Evolutionary conservation across 2,329 filamentous ascomycete genomes (phyloP).

Genomic region (Pestalotiopsis sp.): DNA sequence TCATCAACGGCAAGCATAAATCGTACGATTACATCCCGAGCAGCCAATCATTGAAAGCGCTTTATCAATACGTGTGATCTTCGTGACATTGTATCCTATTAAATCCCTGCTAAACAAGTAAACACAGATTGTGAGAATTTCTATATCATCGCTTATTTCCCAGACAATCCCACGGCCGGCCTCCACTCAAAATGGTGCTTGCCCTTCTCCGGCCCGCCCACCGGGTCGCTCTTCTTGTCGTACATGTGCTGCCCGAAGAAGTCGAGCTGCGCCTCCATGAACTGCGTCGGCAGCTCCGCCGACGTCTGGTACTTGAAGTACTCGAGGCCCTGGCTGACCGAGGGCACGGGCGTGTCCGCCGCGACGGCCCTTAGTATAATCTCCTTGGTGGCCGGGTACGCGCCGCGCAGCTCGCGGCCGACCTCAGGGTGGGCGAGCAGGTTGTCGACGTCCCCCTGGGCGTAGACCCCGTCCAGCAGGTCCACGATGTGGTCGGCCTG

Average conservation of each 20-base stretch:
- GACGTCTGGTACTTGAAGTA: conserved; percentile 66
- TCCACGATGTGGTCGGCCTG: conserved; percentile 66
- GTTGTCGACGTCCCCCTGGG: conserved; percentile 42
- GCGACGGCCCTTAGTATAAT: conserved; percentile 56
- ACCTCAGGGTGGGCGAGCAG: conserved; percentile 46
- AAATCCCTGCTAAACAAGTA: no score
- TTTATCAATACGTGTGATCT: not conserved
- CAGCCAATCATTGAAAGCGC: no score
- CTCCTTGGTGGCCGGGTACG: conserved; percentile 53
- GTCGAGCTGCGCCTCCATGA: conserved; percentile 72
- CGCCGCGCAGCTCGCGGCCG: conserved; percentile 52
- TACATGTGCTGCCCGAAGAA: conserved; percentile 71
- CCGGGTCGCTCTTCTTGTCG: conserved; percentile 56
- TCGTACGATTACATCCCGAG: no score
- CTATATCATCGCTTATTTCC: not conserved
- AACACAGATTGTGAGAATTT: not conserved
- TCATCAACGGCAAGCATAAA: no score
- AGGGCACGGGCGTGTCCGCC: conserved; percentile 61
- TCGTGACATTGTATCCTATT: not conserved
- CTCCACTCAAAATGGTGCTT: conserved; percentile 67
- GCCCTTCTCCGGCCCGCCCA: conserved; percentile 54
- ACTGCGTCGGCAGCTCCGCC: conserved; percentile 64
- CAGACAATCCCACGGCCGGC: conserved; percentile 30
- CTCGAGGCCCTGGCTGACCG: conserved; percentile 63
- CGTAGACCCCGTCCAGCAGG: conserved; percentile 51